Conservation (phyloP, 768 basidiomycete genomes). For the Serendipita vermifera region DNA sequence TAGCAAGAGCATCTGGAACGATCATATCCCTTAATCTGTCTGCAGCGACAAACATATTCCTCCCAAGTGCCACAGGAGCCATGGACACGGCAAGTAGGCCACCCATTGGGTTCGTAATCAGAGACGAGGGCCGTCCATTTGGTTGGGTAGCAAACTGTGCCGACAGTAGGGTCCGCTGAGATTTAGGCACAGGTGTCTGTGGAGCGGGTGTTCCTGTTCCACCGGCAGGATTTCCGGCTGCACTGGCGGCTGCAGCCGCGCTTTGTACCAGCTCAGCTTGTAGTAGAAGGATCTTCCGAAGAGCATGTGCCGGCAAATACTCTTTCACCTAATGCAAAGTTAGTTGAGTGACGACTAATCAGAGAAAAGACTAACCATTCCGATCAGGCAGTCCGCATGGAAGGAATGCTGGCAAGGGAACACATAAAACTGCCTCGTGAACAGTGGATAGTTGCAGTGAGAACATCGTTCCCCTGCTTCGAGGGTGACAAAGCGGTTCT, state of each 20-base stretch:
- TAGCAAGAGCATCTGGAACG: constrained; percentile 82
- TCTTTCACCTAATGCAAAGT: constrained; percentile 67
- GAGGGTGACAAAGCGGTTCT: constrained; percentile 83
- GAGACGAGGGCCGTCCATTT: constrained; percentile 4
- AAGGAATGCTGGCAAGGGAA: constrained; percentile 97
- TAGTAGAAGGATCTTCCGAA: constrained; percentile 74
- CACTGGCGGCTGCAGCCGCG: not conserved
- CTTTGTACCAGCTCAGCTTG: constrained; percentile 69
- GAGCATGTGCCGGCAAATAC: constrained; percentile 64
- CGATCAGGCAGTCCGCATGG: constrained; percentile 94
- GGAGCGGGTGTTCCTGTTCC: constrained; percentile 5
- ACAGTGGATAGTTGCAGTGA: constrained; percentile 56
- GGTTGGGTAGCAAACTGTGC: not conserved
- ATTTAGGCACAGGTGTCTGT: not conserved
- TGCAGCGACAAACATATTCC: constrained; percentile 64
- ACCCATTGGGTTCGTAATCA: constrained; percentile 8
- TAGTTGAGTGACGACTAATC: not conserved
- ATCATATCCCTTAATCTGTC: constrained; percentile 86
- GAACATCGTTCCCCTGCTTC: constrained; percentile 80
- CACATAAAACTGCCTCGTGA: constrained; percentile 91
- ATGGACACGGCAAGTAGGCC: constrained; percentile 15
- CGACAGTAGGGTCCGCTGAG: constrained; percentile 2
- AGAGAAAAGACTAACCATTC: constrained; percentile 48
- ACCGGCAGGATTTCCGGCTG: not conserved
- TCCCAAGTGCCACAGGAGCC: constrained; percentile 49